Conservation (phyloP, 768 basidiomycete genomes). For the Collybia nuda region DNA sequence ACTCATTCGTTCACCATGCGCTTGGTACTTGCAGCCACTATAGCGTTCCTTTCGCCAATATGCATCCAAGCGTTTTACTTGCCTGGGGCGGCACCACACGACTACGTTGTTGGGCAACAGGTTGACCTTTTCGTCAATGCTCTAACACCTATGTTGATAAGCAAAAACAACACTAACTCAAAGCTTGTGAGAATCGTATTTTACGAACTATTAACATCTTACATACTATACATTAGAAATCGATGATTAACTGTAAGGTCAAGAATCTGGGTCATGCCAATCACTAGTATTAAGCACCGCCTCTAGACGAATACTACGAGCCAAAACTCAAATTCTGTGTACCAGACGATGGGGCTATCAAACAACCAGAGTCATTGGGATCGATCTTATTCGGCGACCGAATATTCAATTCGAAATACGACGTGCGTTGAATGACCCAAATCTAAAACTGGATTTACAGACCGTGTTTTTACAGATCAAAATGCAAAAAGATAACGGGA, state of each 20-base stretch:
- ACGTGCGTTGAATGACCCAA: constrained; percentile 45
- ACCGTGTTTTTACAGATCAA: constrained; percentile 53
- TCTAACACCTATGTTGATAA: constrained; percentile 80
- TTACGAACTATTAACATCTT: not conserved
- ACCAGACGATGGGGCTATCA: constrained; percentile 70
- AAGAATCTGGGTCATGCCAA: no score
- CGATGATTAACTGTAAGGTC: constrained; percentile 79
- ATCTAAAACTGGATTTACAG: not conserved
- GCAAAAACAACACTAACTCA: constrained; percentile 49
- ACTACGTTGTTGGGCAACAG: constrained; percentile 70
- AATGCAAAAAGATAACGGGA: constrained; percentile 75
- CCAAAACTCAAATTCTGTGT: constrained; percentile 83
- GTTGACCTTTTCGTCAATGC: constrained; percentile 87
- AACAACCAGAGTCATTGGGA: constrained; percentile 84
- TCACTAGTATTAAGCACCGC: constrained; percentile 7
- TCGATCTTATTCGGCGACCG: constrained; percentile 97
- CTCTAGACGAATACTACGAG: constrained; percentile 90
- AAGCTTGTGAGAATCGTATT: constrained; percentile 61
- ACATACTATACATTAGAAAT: constrained; percentile 57
- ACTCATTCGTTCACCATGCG: constrained; percentile 20
- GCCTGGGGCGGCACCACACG: constrained; percentile 85
- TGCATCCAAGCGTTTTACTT: constrained; percentile 77
- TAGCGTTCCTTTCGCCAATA: constrained; percentile 19
- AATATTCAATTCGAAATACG: constrained; percentile 88
- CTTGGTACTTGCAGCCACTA: constrained; percentile 14